Evolutionary conservation across 2,329 filamentous ascomycete species (phyloP).

Genomic region (Ceratocystis alfenasii): DNA sequence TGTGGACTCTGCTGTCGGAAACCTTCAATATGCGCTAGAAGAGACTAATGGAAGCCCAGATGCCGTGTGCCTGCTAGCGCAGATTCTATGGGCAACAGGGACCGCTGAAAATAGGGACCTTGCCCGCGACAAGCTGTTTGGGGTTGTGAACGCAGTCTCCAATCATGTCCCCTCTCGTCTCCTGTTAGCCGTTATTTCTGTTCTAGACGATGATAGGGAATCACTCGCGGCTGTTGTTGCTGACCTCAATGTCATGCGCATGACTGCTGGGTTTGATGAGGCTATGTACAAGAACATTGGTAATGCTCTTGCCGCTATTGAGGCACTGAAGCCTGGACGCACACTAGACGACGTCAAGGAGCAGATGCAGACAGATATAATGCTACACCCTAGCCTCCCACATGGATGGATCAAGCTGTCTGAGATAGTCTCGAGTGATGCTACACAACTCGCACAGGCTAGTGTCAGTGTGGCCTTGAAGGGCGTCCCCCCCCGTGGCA

Average conservation of each 20-base stretch:
- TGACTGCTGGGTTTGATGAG: constrained; percentile 49
- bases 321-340: constrained; percentile 42
- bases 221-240: constrained; percentile 67
- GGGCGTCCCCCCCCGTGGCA: constrained; percentile 59
- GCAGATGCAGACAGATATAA: constrained; percentile 63
- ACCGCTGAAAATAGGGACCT: constrained; percentile 59
- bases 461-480: constrained; percentile 49
- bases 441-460: constrained; percentile 66
- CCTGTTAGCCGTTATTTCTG: constrained; percentile 70
- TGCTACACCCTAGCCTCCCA: constrained; percentile 68
- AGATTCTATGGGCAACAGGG: constrained; percentile 87
- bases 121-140: constrained; percentile 69
- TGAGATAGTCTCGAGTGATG: constrained; percentile 41
- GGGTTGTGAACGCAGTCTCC: constrained; percentile 60
- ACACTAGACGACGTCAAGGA: constrained; percentile 42
- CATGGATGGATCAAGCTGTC: constrained; percentile 72
- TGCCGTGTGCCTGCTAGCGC: constrained; percentile 73
- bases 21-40: constrained; percentile 67
- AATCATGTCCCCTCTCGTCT: constrained; percentile 69
- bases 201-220: constrained; percentile 68
- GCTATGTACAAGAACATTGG: constrained; percentile 58
- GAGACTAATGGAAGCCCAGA: constrained; percentile 69
- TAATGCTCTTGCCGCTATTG: constrained; percentile 63
- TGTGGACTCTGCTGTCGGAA: constrained; percentile 58
- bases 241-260: constrained; percentile 63